phyloP scores from a whole-genome alignment of 768 basidiomycete genomes.

The Boletus rufocinnamomeus region DNA sequence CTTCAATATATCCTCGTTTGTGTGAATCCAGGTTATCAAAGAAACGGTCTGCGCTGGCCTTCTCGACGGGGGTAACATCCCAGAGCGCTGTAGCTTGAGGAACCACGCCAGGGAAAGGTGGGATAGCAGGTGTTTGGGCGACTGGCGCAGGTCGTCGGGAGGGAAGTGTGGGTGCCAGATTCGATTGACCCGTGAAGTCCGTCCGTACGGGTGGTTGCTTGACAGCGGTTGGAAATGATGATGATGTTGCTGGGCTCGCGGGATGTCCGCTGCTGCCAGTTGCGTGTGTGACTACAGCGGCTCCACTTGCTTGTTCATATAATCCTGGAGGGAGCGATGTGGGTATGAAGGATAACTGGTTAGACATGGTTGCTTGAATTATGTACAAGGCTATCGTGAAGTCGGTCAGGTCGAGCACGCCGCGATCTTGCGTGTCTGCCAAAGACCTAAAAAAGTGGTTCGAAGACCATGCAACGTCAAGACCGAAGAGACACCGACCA shows the following conservation, averaged over 20 bases:
- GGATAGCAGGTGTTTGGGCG: slow-evolving; percentile 24
- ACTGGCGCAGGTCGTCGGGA: slow-evolving; percentile 24
- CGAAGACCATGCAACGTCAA: not conserved
- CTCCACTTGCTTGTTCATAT: slow-evolving; percentile 77
- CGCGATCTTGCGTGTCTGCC: slow-evolving; percentile 93
- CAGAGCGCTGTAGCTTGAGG: slow-evolving; percentile 47
- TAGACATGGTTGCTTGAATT: slow-evolving; percentile 90
- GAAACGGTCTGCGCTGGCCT: slow-evolving; percentile 71
- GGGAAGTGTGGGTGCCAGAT: slow-evolving; percentile 25
- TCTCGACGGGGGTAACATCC: slow-evolving; percentile 85
- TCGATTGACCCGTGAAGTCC: slow-evolving; percentile 45
- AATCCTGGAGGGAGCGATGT: slow-evolving; percentile 75
- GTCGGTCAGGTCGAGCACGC: slow-evolving; percentile 84
- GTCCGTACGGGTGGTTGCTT: slow-evolving; percentile 67
- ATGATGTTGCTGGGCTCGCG: slow-evolving; percentile 54
- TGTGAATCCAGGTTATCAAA: slow-evolving; percentile 82
- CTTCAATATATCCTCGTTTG: slow-evolving; percentile 81
- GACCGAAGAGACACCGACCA: slow-evolving; percentile 56
- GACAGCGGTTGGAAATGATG: slow-evolving; percentile 44
- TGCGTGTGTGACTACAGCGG: slow-evolving; percentile 46
- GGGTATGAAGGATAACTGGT: slow-evolving; percentile 71
- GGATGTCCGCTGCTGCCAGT: slow-evolving; percentile 62
- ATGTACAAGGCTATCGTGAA: slow-evolving; percentile 97
- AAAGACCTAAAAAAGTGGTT: slow-evolving; percentile 62
- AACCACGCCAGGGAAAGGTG: slow-evolving; percentile 32